These are phyloP conservation scores for Coleophoma cylindrospora DNA, from an alignment of 2,329 filamentous ascomycete species.

Conservation along the genomic window DNA sequence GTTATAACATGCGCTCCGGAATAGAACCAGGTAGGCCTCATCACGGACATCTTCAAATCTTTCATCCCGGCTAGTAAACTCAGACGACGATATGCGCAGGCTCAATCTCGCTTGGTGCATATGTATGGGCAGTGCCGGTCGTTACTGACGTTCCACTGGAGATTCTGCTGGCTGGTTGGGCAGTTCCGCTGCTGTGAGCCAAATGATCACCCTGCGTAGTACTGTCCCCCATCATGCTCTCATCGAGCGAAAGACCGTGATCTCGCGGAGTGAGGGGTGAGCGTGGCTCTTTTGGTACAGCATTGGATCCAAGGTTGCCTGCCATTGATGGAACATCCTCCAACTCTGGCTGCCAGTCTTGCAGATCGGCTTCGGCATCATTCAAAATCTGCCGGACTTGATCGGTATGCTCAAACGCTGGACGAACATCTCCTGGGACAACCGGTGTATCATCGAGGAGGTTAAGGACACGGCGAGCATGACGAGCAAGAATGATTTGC, in stretches of 20 bases:
- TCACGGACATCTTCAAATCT: too few relatives aligned
- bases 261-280: neutral
- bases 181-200: slow-evolving; percentile 1
- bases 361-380: slow-evolving; percentile 85
- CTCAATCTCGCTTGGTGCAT: slow-evolving; percentile 12
- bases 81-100: slow-evolving; percentile 4
- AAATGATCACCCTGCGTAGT: slow-evolving; percentile 5
- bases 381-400: slow-evolving; percentile 83
- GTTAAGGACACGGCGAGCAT: slow-evolving; percentile 78
- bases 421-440: slow-evolving; percentile 74
- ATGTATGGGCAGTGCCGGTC: slow-evolving; percentile 5
- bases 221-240: neutral
- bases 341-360: slow-evolving; percentile 54
- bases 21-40: too few relatives aligned
- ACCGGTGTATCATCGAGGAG: slow-evolving; percentile 87
- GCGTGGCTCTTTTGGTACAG: neutral
- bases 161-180: slow-evolving; percentile 13
- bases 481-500: slow-evolving; percentile 88
- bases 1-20: too few relatives aligned
- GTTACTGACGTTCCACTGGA: slow-evolving; percentile 18
- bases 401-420: slow-evolving; percentile 58
- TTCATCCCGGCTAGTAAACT: too few relatives aligned
- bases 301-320: slow-evolving; percentile 5
- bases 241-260: neutral
- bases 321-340: slow-evolving; percentile 21